phyloP scores from a whole-genome alignment of 2,329 filamentous ascomycete species.

The Sporothrix sp. region DNA sequence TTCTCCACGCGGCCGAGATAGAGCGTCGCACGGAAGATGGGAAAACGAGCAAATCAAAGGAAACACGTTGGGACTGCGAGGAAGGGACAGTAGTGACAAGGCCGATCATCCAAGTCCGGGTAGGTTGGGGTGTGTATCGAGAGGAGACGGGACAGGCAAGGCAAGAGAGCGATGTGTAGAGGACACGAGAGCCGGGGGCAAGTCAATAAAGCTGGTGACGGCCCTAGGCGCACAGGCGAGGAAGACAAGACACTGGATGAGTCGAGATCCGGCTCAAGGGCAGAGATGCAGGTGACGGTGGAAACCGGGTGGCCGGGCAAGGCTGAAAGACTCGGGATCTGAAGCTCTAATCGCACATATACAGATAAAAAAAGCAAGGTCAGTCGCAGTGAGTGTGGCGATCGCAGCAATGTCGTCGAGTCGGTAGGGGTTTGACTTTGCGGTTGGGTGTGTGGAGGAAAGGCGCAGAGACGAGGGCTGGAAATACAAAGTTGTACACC shows the following conservation, averaged over 20 bases:
- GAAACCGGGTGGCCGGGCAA: background rate
- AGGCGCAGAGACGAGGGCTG: background rate
- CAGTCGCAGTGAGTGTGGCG: background rate
- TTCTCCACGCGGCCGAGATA: constrained; percentile 7
- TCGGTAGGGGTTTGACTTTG: background rate
- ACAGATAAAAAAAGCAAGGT: background rate
- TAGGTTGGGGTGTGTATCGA: background rate
- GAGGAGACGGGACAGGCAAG: background rate
- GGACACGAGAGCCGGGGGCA: background rate
- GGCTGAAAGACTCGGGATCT: background rate
- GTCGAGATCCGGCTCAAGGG: too few species aligned
- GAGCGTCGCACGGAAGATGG: constrained; percentile 3
- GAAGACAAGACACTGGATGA: too few species aligned
- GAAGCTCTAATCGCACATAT: background rate
- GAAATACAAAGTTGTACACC: background rate
- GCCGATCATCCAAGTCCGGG: background rate
- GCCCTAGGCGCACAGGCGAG: background rate
- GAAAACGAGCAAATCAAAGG: constrained; percentile 8
- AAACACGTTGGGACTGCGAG: constrained; percentile 6
- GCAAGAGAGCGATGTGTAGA: background rate
- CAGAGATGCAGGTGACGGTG: too few species aligned
- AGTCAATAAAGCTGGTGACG: background rate
- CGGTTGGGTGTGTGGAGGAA: background rate
- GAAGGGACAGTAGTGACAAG: constrained; percentile 1
- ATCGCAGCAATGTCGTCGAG: background rate